A percentile compares a stretch with the other conserved stretches of the same genome.
These are phyloP conservation scores for Epichloe elymi DNA, from an alignment of 2,329 filamentous ascomycete species.

Conservation along the genomic window DNA sequence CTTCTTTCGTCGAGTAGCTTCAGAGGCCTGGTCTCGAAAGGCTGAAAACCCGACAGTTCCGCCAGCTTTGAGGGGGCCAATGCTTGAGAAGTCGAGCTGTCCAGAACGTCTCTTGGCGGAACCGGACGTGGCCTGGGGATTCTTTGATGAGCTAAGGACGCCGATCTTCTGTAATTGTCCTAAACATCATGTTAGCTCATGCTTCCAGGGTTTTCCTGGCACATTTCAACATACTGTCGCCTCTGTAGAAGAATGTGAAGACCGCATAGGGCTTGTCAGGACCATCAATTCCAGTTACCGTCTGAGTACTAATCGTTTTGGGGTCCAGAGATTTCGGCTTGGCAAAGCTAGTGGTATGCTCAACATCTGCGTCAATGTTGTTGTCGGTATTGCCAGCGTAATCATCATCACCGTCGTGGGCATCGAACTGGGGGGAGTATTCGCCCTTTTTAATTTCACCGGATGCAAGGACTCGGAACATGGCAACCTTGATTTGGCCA, in stretches of 20 bases:
- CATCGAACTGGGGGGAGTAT: slow-evolving; percentile 95
- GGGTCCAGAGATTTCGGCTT: slow-evolving; percentile 93
- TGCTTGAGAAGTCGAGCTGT: slow-evolving; percentile 71
- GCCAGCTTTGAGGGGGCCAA: slow-evolving; percentile 75
- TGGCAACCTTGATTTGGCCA: slow-evolving; percentile 93
- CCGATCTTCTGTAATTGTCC: slow-evolving; percentile 96
- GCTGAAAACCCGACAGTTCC: slow-evolving; percentile 82
- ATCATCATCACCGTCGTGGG: slow-evolving; percentile 85
- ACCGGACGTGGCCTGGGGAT: slow-evolving; percentile 45
- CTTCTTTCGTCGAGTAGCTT: slow-evolving; percentile 41
- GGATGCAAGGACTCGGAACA: slow-evolving; percentile 89
- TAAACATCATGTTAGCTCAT: slow-evolving; percentile 22
- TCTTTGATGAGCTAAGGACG: slow-evolving; percentile 58
- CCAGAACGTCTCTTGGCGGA: slow-evolving; percentile 67
- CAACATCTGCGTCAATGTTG: slow-evolving; percentile 65
- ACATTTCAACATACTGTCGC: slow-evolving; percentile 60
- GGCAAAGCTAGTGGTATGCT: slow-evolving; percentile 95
- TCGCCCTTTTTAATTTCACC: slow-evolving; percentile 98
- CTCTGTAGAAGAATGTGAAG: slow-evolving; percentile 96
- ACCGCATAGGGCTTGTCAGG: slow-evolving; percentile 92
- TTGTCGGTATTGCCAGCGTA: slow-evolving; percentile 38
- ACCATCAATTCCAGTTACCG: slow-evolving; percentile 94
- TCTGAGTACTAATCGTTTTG: slow-evolving; percentile 96
- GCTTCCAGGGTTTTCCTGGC: neutral
- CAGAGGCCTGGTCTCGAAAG: slow-evolving; percentile 60